Evolutionary conservation across 2,329 filamentous ascomycete genomes (phyloP).

Genomic region (Fusarium anguioides): DNA sequence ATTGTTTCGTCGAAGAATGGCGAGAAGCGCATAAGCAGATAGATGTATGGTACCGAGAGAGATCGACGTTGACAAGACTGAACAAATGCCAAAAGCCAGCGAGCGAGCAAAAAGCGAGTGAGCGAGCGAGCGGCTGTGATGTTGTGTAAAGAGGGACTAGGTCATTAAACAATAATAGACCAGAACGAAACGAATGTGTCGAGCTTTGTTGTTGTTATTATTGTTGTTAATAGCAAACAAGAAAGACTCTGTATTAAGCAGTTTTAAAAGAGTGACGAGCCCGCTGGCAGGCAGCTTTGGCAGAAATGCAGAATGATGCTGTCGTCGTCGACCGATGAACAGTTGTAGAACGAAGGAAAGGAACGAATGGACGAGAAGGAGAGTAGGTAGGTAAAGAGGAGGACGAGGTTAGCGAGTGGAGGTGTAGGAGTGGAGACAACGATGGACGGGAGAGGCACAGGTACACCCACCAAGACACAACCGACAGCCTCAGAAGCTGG

Average conservation of each 20-base stretch:
- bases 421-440: constrained; percentile 30
- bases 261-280: constrained; percentile 59
- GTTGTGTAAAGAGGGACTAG: constrained; percentile 41
- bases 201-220: constrained; percentile 23
- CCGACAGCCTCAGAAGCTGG: constrained; percentile 21
- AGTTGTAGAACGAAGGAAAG: constrained; percentile 45
- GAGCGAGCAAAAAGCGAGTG: constrained; percentile 26
- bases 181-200: constrained; percentile 40
- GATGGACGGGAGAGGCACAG: constrained; percentile 40
- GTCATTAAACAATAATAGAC: constrained; percentile 36
- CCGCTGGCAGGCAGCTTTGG: constrained; percentile 63
- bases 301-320: constrained; percentile 35
- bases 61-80: constrained; percentile 11
- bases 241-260: constrained; percentile 42
- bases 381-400: constrained; percentile 43
- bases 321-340: constrained; percentile 52
- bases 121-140: constrained; percentile 29
- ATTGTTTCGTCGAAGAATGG: constrained; percentile 39
- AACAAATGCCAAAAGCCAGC: constrained; percentile 37
- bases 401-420: constrained; percentile 31
- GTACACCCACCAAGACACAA: constrained; percentile 16
- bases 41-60: constrained; percentile 14
- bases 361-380: constrained; percentile 47
- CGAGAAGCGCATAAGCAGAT: constrained; percentile 29
- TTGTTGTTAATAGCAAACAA: no score